Conservation (phyloP, 306 rosid species). For the Gastrolobium villosum region DNA sequence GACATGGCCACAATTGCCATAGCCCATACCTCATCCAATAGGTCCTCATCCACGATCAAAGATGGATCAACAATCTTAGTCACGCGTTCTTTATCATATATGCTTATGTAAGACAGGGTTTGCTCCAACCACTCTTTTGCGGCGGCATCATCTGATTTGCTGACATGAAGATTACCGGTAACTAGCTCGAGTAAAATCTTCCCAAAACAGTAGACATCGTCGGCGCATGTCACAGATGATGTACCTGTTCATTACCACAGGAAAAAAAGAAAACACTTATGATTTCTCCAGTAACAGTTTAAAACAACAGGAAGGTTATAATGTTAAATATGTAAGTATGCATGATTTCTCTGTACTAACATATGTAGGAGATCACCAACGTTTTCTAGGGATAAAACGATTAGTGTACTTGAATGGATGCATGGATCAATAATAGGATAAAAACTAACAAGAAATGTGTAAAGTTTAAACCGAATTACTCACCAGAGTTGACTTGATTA, state of each 20-base stretch:
- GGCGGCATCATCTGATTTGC: conserved; percentile 70
- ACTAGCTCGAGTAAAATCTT: conserved; percentile 89
- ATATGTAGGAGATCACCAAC: not conserved
- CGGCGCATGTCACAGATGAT: conserved; percentile 64
- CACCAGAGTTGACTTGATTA: conserved; percentile 69
- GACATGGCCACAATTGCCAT: conserved; percentile 92
- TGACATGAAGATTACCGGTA: conserved; percentile 82
- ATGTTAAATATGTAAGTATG: not conserved
- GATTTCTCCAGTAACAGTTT: conserved; percentile 12
- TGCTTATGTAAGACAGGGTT: conserved; percentile 67
- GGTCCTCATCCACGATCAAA: conserved; percentile 86
- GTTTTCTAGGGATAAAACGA: not conserved
- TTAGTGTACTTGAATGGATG: conserved; percentile 12
- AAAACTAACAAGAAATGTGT: conserved; percentile 4
- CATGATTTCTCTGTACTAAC: not conserved
- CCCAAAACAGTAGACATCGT: conserved; percentile 88
- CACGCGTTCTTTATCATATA: conserved; percentile 74
- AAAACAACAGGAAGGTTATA: not conserved
- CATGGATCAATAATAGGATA: conserved; percentile 10
- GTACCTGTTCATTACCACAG: conserved; percentile 65
- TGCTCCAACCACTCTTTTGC: conserved; percentile 83
- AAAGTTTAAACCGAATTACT: conserved; percentile 51
- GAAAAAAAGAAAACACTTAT: conserved; percentile 1
- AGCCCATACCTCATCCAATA: conserved; percentile 96
- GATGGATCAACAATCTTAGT: conserved; percentile 82